Evolutionary conservation across 1,139 yeast genomes (phyloP).

Genomic region (Blastobotrys proliferans): DNA sequence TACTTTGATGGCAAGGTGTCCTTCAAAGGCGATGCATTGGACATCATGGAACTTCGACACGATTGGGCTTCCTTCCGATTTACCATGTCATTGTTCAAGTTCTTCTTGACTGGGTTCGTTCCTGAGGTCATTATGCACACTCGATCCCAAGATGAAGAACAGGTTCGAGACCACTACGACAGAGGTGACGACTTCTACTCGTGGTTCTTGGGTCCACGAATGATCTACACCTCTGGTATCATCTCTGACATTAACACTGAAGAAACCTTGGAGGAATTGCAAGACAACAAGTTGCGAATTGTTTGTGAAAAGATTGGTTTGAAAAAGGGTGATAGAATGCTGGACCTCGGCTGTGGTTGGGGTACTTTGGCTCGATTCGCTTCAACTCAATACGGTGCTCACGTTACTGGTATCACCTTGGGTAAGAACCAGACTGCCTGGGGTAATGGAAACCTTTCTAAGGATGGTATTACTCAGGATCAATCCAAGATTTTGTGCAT

Average conservation of each 20-base stretch:
- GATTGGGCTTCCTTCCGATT: constrained; percentile 87
- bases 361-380: constrained; percentile 88
- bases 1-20: constrained; percentile 81
- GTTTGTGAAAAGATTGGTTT: constrained; percentile 86
- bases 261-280: constrained; percentile 80
- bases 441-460: constrained; percentile 68
- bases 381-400: constrained; percentile 77
- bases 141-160: constrained; percentile 93
- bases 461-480: constrained; percentile 62
- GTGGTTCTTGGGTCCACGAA: constrained; percentile 92
- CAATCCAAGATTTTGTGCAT: constrained; percentile 77
- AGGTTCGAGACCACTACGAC: constrained; percentile 92
- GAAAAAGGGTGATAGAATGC: constrained; percentile 64
- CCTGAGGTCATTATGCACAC: constrained; percentile 93
- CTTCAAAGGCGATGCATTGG: constrained; percentile 85
- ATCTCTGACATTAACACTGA: constrained; percentile 66
- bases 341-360: constrained; percentile 96
- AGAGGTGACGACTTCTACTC: constrained; percentile 95
- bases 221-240: constrained; percentile 89
- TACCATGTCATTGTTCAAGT: constrained; percentile 73
- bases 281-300: constrained; percentile 82
- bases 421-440: constrained; percentile 89
- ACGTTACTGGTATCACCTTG: constrained; percentile 83
- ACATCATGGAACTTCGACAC: constrained; percentile 78
- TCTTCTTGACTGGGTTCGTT: constrained; percentile 81